Evolutionary conservation across 164 flowering plant species (phyloP), one percentile per base, ranked within the genome.

Genomic region (Malania oleifera): DNA sequence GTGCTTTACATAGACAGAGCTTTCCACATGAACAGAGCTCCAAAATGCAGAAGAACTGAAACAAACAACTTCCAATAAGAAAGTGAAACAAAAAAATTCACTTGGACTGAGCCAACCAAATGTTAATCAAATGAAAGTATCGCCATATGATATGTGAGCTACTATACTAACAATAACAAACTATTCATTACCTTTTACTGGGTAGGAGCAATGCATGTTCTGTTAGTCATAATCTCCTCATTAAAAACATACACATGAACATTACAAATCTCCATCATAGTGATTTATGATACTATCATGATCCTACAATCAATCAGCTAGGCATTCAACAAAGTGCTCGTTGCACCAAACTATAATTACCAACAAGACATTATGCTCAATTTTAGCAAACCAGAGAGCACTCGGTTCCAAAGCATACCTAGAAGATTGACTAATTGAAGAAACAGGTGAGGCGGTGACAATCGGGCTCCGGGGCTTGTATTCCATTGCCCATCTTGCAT

Each of bases 321-420:
- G n/a, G n/a, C n/a, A n/a, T n/a, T n/a, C n/a, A n/a, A n/a, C n/a
- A n/a, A n/a, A n/a, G n/a, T n/a, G n/a, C n/a, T n/a, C n/a, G n/a
- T n/a, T n/a, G 6, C 15, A 8, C 46, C 1, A 2, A 43, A 15
- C 4, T 2, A 43, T 43, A 2, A n/a, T n/a, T n/a, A 18, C 15
- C 17, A 8, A 2, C 4, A 18, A n/a, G 46, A n/a, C 8, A 43
- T 3, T 15, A 43, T 2, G 20, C 4, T 17, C 19, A 43, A 46
- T 7, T 2, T 0, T 37, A 49, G 13, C 11, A 24, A 26, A 35
- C 2, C 5, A 14, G 38, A 59, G 26, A 60, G 10, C 40, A 58
- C 20, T 53, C 12, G 11, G 24, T 63, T 12, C 57, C 7, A 15
- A 35, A 56, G 60, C 59, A 70, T 72, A 82, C 87, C 79, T 67